Conservation (phyloP, 495 filamentous ascomycete species). For the Hyaloscypha variabilis region DNA sequence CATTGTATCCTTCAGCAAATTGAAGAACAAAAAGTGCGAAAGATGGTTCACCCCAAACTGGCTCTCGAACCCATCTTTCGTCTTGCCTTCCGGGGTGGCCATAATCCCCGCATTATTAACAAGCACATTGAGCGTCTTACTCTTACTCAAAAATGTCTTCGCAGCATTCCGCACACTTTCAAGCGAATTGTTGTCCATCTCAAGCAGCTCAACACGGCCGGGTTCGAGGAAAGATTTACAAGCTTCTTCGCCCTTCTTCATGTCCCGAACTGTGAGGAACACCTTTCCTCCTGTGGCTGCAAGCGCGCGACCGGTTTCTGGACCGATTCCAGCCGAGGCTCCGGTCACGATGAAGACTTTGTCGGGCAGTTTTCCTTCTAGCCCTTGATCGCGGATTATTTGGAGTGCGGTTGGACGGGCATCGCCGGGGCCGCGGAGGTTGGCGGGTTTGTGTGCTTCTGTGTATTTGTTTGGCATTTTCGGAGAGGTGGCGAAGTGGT, state of each 20-base stretch:
- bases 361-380: constrained; percentile 41
- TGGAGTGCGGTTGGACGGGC: constrained; percentile 57
- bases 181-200: constrained; percentile 39
- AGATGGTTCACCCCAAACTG: constrained; percentile 74
- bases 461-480: constrained; percentile 40
- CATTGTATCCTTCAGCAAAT: constrained; percentile 61
- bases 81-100: constrained; percentile 45
- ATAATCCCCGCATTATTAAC: constrained; percentile 65
- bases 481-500: neutral
- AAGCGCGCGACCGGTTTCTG: constrained; percentile 51
- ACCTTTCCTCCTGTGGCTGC: constrained; percentile 49
- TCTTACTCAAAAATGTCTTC: constrained; percentile 28
- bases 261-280: constrained; percentile 45
- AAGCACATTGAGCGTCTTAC: constrained; percentile 46
- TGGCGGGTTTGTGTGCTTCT: constrained; percentile 35
- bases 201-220: constrained; percentile 37
- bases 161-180: constrained; percentile 35
- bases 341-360: constrained; percentile 58
- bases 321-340: constrained; percentile 52
- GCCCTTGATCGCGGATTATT: constrained; percentile 51
- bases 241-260: constrained; percentile 41
- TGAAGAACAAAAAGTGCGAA: constrained; percentile 66
- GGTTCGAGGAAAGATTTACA: constrained; percentile 33
- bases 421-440: constrained; percentile 51
- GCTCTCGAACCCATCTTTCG: constrained; percentile 67